Conservation (phyloP, 495 filamentous ascomycete genomes). For the Tuber borchii region DNA sequence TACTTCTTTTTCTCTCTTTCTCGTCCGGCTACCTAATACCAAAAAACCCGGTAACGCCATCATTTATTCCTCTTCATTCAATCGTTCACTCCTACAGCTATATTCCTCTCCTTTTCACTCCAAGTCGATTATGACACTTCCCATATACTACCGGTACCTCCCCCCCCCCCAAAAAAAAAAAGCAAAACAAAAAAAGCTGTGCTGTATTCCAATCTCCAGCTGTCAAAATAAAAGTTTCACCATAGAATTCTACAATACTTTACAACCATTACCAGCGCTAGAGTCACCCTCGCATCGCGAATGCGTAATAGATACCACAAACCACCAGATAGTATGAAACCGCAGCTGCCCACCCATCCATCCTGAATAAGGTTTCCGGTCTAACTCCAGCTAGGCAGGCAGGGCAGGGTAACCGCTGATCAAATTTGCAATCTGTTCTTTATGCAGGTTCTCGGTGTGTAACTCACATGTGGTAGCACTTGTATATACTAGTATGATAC, state of each 20-base stretch:
- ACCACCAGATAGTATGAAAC: not conserved
- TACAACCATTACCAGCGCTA: not conserved
- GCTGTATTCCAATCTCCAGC: not conserved
- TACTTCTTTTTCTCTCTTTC: not conserved
- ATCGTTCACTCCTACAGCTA: not conserved
- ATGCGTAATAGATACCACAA: not conserved
- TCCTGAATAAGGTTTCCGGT: too few relatives aligned
- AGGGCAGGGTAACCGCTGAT: not conserved
- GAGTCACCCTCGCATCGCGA: not conserved
- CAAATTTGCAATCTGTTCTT: not conserved
- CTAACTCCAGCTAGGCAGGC: too few relatives aligned
- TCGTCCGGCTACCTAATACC: not conserved
- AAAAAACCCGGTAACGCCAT: not conserved
- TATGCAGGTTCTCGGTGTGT: too few relatives aligned
- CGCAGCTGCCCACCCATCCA: too few relatives aligned
- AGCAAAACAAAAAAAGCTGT: not conserved
- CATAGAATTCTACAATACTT: slow-evolving; percentile 1
- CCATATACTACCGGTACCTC: not conserved
- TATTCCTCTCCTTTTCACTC: not conserved
- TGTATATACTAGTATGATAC: too few relatives aligned
- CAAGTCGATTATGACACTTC: not conserved
- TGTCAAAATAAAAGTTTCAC: not conserved
- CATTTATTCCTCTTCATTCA: not conserved
- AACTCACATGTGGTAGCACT: too few relatives aligned
- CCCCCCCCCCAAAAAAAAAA: not conserved